phyloP scores from a whole-genome alignment of 148 eudicot species.

The Amaranthus cruentus region DNA sequence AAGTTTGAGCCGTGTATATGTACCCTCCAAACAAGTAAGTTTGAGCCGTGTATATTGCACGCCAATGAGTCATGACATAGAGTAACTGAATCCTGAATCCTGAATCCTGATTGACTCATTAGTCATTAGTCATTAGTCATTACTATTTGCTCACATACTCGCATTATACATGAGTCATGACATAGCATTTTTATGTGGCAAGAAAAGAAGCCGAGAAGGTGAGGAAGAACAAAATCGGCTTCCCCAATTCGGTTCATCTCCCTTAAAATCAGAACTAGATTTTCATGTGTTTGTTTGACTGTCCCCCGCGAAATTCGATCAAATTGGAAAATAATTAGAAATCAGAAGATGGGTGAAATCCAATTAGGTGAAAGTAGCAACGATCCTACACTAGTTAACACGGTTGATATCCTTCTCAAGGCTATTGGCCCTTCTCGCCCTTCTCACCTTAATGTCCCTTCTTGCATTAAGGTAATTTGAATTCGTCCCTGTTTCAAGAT shows the following conservation, averaged over 20 bases:
- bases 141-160: too few species aligned
- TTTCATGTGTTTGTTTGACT: not conserved
- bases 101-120: too few species aligned
- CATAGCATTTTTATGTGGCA: too few species aligned
- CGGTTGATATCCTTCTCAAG: slow-evolving; percentile 54
- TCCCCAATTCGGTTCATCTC: not conserved
- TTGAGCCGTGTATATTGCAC: too few species aligned
- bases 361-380: slow-evolving; percentile 23
- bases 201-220: not conserved
- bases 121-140: too few species aligned
- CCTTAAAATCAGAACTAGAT: not conserved
- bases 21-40: too few species aligned
- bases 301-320: slow-evolving; percentile 3
- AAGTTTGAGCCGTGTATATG: too few species aligned
- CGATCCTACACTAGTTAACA: slow-evolving; percentile 15
- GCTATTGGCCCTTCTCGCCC: slow-evolving; percentile 83
- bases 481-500: not conserved
- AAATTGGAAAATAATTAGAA: slow-evolving; percentile 3
- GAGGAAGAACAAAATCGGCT: not conserved
- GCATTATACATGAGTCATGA: too few species aligned
- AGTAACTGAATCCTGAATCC: too few species aligned
- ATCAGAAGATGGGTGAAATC: slow-evolving; percentile 36
- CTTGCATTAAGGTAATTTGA: slow-evolving; percentile 47
- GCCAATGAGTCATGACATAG: too few species aligned
- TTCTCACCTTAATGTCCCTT: slow-evolving; percentile 52